Conservation (phyloP, 1,139 yeast genomes). For the Candida labiduridarum region DNA sequence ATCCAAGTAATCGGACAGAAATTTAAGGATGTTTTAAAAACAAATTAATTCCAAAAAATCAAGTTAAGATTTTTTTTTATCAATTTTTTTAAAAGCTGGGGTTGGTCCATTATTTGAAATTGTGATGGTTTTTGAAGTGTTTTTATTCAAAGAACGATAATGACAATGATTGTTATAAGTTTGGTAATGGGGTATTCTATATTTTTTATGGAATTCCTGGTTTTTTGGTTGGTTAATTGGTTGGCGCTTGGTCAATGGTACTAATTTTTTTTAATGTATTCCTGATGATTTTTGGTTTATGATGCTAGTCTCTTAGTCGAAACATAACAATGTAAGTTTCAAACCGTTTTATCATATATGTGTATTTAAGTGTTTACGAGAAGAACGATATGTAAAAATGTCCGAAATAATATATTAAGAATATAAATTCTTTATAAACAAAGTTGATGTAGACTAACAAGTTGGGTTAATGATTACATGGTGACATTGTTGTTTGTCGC, state of each 20-base stretch:
- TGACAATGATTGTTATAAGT: too few species aligned
- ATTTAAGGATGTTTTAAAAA: neutral
- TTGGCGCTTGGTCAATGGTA: neutral
- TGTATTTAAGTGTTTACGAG: conserved; percentile 2
- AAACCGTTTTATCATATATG: conserved; percentile 7
- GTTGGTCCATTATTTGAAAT: neutral
- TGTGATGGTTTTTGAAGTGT: neutral
- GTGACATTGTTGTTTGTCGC: neutral
- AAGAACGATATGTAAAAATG: neutral
- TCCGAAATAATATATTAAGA: neutral
- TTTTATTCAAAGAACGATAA: neutral
- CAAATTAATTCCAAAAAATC: too few species aligned
- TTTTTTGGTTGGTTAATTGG: neutral
- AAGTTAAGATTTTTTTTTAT: neutral
- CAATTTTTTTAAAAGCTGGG: neutral
- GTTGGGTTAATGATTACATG: too few species aligned
- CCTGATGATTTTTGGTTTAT: conserved; percentile 1
- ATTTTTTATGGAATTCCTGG: too few species aligned
- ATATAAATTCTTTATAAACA: neutral
- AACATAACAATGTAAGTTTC: conserved; percentile 1
- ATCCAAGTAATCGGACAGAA: conserved; percentile 79
- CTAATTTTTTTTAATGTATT: neutral
- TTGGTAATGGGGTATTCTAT: too few species aligned
- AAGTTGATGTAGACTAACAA: neutral
- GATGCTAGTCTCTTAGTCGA: conserved; percentile 8